Evolutionary conservation across 2,329 filamentous ascomycete species (phyloP), one percentile per base, ranked within the genome.

Genomic region (Fusarium sp.): DNA sequence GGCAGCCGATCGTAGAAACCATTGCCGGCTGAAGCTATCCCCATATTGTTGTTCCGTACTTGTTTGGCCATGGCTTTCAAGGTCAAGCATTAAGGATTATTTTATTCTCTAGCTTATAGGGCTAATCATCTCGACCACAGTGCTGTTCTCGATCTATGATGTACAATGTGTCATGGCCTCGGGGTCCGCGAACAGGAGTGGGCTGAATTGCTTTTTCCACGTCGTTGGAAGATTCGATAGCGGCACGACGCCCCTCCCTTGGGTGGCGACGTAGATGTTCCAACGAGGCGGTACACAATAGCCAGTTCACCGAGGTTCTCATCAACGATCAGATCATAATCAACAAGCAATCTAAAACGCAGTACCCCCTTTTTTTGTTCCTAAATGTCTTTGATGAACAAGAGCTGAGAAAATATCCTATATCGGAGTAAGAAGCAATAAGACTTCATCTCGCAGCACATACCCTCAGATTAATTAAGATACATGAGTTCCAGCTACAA

Each of bases 151-250:
- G 16, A 42, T 46, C 48, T 52, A 49, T 23, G 31, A 37, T 38
- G 38, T 23, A 42, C 45, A 21, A 45, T 37, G 39, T 41, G 33
- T 38, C 44, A 27, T 66, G 56, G 37, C 51, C 45, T 57, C 37
- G 42, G 58, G 29, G 49, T 27, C 41, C 25, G 25, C 45, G 31
- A 35, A 39, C 57, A 21, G 33, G 39, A 52, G 23, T 45, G 29
- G 18, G 23, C 46, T 49, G 46, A 11, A 48, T 72, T 72, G 65
- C 55, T 73, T 72, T 72, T 71, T 59, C 29, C 27, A 41, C 38
- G n/a, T 55, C 27, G 27, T 38, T 58, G 41, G 49, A 42, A 62
- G 38, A 73, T 33, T 60, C 46, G 27, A 60, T 45, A 60, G 48
- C 39, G 48, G 48, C 48, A 27, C 39, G 38, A 38, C 33, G 39